A percentile compares a stretch with the other conserved stretches of the same genome.
Conservation (phyloP, 345 rosid genomes). For the Isatis tinctoria region DNA sequence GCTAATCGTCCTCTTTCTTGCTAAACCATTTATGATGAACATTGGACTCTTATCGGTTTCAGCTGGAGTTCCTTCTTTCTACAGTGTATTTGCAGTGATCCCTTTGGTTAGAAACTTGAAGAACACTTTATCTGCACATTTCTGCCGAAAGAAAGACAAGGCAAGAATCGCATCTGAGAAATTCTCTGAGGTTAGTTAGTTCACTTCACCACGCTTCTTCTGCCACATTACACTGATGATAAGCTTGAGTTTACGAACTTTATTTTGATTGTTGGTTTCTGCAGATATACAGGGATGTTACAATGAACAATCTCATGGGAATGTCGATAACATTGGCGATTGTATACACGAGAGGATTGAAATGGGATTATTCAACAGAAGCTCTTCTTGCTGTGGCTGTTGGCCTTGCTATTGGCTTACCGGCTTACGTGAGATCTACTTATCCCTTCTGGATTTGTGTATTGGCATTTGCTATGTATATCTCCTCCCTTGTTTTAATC, state of each 20-base stretch:
- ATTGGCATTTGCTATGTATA: conserved; percentile 25
- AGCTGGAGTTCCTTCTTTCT: conserved; percentile 35
- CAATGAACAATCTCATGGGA: conserved; percentile 33
- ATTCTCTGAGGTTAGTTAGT: conserved; percentile 28
- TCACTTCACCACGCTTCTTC: neutral
- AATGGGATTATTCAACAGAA: conserved; percentile 30
- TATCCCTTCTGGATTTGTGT: conserved; percentile 28
- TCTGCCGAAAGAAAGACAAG: conserved; percentile 27
- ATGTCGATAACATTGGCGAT: conserved; percentile 32
- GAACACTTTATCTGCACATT: conserved; percentile 31
- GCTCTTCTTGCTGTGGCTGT: conserved; percentile 25
- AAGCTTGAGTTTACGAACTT: neutral
- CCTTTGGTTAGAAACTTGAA: conserved; percentile 33
- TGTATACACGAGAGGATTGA: conserved; percentile 21
- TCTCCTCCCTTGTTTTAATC: conserved; percentile 32
- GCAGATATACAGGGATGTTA: conserved; percentile 29
- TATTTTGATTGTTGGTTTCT: neutral
- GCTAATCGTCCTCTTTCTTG: conserved; percentile 30
- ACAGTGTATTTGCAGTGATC: conserved; percentile 25
- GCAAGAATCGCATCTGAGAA: conserved; percentile 28
- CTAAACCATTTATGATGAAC: conserved; percentile 32
- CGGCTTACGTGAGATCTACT: conserved; percentile 26
- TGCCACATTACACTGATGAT: neutral
- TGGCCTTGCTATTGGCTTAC: conserved; percentile 27
- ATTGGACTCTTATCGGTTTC: conserved; percentile 22